Percentiles rank a stretch among this genome's conserved stretches.
Conservation (phyloP, 768 basidiomycete species). For the Rhodotorula sphaerocarpa region DNA sequence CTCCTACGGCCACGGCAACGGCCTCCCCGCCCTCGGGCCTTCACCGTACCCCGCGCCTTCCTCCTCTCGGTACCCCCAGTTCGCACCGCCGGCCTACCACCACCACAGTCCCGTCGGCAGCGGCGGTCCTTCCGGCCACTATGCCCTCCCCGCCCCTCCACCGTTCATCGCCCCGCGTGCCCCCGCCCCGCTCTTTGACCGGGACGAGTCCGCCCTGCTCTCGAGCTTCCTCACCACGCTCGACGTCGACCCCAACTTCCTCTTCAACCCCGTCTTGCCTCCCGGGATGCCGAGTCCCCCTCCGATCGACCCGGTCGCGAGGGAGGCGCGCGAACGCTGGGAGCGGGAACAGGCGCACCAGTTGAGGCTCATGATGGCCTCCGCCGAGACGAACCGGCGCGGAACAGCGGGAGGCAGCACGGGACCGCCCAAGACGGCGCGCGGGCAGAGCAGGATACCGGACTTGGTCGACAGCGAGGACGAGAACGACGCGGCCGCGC, state of each 20-base stretch:
- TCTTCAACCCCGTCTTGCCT: slow-evolving; percentile 33
- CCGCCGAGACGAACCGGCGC: too few relatives aligned
- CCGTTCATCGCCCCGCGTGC: neutral
- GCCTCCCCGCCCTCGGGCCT: too few relatives aligned
- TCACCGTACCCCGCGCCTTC: too few relatives aligned
- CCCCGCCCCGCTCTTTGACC: slow-evolving; percentile 20
- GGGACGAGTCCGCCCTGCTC: slow-evolving; percentile 22
- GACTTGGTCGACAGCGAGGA: neutral
- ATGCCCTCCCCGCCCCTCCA: neutral
- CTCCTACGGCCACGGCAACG: too few relatives aligned
- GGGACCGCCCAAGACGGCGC: too few relatives aligned
- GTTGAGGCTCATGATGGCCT: too few relatives aligned
- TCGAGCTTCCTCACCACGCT: slow-evolving; percentile 25
- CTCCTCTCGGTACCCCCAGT: too few relatives aligned
- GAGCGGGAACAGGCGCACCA: neutral
- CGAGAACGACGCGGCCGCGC: neutral
- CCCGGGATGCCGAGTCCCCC: slow-evolving; percentile 33
- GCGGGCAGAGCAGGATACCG: too few relatives aligned
- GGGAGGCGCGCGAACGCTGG: too few relatives aligned
- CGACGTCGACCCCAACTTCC: slow-evolving; percentile 25
- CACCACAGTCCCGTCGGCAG: neutral
- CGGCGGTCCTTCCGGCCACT: too few relatives aligned
- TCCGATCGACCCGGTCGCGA: neutral
- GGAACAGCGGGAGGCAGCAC: too few relatives aligned
- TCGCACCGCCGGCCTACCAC: too few relatives aligned